A percentile compares a stretch with the other conserved stretches of the same genome.
phyloP scores from a whole-genome alignment of 2,329 filamentous ascomycete genomes.

The Alternaria hordeiaustralica region DNA sequence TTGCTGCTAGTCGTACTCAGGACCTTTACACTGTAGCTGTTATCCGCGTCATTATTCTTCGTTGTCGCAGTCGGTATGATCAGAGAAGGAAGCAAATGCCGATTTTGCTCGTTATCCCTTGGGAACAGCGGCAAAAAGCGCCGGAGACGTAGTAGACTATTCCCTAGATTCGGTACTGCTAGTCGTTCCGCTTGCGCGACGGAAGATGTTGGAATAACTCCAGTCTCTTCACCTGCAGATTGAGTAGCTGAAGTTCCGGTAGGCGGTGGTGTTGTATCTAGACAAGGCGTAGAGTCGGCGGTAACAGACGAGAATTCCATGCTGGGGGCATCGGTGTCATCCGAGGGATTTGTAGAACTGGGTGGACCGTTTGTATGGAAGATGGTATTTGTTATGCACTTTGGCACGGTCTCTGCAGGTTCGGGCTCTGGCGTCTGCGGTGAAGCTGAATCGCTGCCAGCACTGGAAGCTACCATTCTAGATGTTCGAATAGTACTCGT shows the following conservation, averaged over 20 bases:
- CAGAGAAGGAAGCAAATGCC: background rate
- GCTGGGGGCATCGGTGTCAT: background rate
- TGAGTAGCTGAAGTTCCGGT: background rate
- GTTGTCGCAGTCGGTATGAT: background rate
- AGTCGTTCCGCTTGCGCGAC: background rate
- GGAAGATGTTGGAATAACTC: background rate
- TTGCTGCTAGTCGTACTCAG: background rate
- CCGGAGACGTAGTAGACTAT: background rate
- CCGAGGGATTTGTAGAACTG: background rate
- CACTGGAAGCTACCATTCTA: background rate
- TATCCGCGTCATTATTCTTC: background rate
- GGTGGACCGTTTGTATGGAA: background rate
- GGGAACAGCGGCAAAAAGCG: background rate
- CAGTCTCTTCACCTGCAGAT: background rate
- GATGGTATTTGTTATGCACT: background rate
- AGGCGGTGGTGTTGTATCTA: background rate
- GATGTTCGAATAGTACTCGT: background rate
- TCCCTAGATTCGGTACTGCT: background rate
- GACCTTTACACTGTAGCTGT: background rate
- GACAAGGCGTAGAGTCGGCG: background rate
- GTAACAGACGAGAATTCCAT: background rate
- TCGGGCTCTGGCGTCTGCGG: background rate
- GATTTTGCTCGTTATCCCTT: background rate
- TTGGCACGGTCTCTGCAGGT: background rate
- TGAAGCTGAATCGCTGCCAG: background rate